These are phyloP conservation scores for Metarhizium anisopliae DNA, from an alignment of 2,329 filamentous ascomycete genomes.

Conservation along the genomic window DNA sequence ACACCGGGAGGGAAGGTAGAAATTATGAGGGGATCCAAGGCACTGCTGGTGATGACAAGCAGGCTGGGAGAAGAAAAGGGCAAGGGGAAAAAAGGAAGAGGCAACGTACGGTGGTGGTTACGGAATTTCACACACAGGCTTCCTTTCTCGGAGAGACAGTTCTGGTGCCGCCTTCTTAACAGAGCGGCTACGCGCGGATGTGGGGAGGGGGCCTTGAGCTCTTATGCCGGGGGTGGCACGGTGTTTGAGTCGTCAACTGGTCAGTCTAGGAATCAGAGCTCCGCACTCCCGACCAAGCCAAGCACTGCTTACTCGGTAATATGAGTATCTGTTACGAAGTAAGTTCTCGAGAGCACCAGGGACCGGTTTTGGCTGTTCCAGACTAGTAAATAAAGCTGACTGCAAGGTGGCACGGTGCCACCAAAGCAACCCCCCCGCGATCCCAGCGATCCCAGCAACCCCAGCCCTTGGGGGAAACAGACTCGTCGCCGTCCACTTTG, in stretches of 20 bases:
- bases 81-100: not conserved
- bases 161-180: slow-evolving; percentile 2
- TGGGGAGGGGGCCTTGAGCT: not conserved
- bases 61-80: not conserved
- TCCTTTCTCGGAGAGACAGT: not conserved
- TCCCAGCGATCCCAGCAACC: not conserved
- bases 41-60: not conserved
- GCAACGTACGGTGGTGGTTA: not conserved
- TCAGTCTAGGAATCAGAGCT: too few relatives aligned
- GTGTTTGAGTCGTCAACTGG: not conserved
- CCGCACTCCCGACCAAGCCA: too few relatives aligned
- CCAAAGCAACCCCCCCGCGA: not conserved
- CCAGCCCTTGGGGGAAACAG: not conserved
- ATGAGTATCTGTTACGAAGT: too few relatives aligned
- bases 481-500: not conserved
- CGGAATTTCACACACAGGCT: not conserved
- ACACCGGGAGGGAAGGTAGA: not conserved
- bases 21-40: not conserved
- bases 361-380: too few relatives aligned
- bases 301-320: too few relatives aligned
- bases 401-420: not conserved
- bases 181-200: slow-evolving; percentile 5
- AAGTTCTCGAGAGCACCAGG: too few relatives aligned
- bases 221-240: not conserved
- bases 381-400: not conserved